Conservation (phyloP, 1,139 yeast genomes). For the Yamadazyma sp. region DNA sequence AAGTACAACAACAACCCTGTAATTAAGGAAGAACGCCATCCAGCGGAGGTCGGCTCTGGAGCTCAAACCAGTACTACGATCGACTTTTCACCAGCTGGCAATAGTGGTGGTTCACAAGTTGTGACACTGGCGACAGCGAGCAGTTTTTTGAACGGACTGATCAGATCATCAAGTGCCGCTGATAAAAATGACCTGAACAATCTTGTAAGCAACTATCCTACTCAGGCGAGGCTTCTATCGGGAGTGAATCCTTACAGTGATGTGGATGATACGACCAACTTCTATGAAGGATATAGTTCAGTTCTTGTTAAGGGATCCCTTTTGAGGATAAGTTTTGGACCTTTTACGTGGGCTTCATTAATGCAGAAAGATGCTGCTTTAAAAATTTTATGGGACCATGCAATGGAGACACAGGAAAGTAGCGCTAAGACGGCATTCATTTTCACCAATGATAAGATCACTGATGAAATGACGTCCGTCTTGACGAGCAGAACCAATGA, state of each 20-base stretch:
- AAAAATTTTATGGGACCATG: slow-evolving; percentile 31
- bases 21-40: too few relatives aligned
- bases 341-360: slow-evolving; percentile 48
- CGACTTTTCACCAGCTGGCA: too few relatives aligned
- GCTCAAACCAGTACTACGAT: too few relatives aligned
- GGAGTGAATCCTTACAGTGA: slow-evolving; percentile 25
- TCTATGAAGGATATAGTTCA: slow-evolving; percentile 43
- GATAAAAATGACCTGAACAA: too few relatives aligned
- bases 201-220: too few relatives aligned
- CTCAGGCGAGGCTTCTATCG: not conserved
- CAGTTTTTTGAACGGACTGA: too few relatives aligned
- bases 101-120: too few relatives aligned
- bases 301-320: slow-evolving; percentile 31
- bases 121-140: too few relatives aligned
- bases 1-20: too few relatives aligned
- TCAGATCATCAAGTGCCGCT: too few relatives aligned
- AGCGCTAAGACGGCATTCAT: slow-evolving; percentile 21
- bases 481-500: slow-evolving; percentile 18
- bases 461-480: slow-evolving; percentile 26
- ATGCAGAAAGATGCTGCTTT: slow-evolving; percentile 51
- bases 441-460: slow-evolving; percentile 18
- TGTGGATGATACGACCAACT: slow-evolving; percentile 33
- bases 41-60: too few relatives aligned
- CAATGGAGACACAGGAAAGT: slow-evolving; percentile 26
- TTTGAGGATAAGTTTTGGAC: slow-evolving; percentile 46